Conservation (phyloP, 768 basidiomycete species). For the Lactarius indigo region DNA sequence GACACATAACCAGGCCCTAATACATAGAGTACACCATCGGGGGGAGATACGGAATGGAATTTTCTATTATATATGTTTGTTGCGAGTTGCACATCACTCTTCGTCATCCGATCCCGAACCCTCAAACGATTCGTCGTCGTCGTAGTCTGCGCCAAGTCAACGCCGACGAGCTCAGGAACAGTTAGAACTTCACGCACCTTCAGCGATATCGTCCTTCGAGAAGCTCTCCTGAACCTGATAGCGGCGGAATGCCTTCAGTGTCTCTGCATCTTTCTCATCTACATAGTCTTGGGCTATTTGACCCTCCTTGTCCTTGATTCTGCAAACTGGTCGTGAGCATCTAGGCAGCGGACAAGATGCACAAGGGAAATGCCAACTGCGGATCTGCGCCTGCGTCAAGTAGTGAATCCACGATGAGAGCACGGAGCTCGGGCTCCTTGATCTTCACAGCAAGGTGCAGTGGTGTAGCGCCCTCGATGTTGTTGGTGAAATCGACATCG, state of each 20-base stretch:
- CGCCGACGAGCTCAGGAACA: not conserved
- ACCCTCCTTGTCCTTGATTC: slow-evolving; percentile 71
- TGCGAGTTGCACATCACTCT: slow-evolving; percentile 16
- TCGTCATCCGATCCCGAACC: slow-evolving; percentile 31
- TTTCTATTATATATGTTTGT: slow-evolving; percentile 22
- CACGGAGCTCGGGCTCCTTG: slow-evolving; percentile 50
- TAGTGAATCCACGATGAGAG: slow-evolving; percentile 55
- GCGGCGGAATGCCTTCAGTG: slow-evolving; percentile 49
- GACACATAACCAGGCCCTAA: slow-evolving; percentile 8
- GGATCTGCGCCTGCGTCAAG: slow-evolving; percentile 79
- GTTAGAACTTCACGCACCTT: slow-evolving; percentile 39
- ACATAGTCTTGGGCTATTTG: slow-evolving; percentile 55
- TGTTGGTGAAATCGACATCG: slow-evolving; percentile 78
- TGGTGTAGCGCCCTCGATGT: slow-evolving; percentile 67
- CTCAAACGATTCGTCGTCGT: slow-evolving; percentile 28
- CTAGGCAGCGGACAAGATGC: no score
- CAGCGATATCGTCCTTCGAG: slow-evolving; percentile 59
- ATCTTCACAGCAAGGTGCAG: slow-evolving; percentile 69
- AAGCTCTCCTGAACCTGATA: slow-evolving; percentile 50
- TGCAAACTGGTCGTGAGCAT: slow-evolving; percentile 30
- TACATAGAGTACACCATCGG: slow-evolving; percentile 16
- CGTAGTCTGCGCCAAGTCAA: slow-evolving; percentile 27
- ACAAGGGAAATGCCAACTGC: slow-evolving; percentile 39
- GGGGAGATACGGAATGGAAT: slow-evolving; percentile 7
- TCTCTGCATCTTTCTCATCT: slow-evolving; percentile 48